A percentile compares a stretch with the other conserved stretches of the same genome.
Conservation (phyloP, 1,284 basidiomycete genomes). For the Xerocomus amazonicus region DNA sequence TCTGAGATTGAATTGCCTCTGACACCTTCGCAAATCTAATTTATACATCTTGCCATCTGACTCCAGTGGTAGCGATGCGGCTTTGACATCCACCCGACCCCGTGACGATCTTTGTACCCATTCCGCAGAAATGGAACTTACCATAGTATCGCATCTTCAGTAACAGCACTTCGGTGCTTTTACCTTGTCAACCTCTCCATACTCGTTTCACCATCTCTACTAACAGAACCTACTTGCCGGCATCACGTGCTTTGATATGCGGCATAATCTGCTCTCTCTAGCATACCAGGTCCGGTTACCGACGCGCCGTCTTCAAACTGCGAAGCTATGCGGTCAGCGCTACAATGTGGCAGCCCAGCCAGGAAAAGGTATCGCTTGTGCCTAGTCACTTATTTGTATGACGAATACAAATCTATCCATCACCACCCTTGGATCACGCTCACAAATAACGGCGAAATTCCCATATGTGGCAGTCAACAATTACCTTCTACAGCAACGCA, state of each 20-base stretch:
- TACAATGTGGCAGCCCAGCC: too few relatives aligned
- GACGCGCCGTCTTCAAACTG: background rate
- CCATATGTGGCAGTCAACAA: slow-evolving; percentile 5
- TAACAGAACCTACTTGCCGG: slow-evolving; percentile 27
- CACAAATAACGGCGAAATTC: slow-evolving; percentile 6
- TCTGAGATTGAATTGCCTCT: too few relatives aligned
- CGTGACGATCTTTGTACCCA: background rate
- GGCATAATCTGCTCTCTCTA: too few relatives aligned
- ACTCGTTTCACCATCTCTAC: slow-evolving; percentile 22
- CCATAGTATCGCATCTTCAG: too few relatives aligned
- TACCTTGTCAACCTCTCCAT: slow-evolving; percentile 21
- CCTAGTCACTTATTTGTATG: slow-evolving; percentile 8
- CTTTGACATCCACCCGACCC: too few relatives aligned
- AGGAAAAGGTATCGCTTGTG: slow-evolving; percentile 5
- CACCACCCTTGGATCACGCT: background rate
- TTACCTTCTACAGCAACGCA: slow-evolving; percentile 5
- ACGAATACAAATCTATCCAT: background rate
- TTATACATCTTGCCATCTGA: too few relatives aligned
- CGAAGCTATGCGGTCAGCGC: too few relatives aligned
- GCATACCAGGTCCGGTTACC: slow-evolving; percentile 4
- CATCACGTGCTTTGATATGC: slow-evolving; percentile 18
- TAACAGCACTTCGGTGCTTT: slow-evolving; percentile 1
- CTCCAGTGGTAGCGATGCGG: too few relatives aligned
- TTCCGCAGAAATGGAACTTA: too few relatives aligned
- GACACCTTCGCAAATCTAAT: too few relatives aligned